Evolutionary conservation across 1,284 basidiomycete species (phyloP), one percentile per base, ranked within the genome.

Genomic region (Hymenochaete sp.): DNA sequence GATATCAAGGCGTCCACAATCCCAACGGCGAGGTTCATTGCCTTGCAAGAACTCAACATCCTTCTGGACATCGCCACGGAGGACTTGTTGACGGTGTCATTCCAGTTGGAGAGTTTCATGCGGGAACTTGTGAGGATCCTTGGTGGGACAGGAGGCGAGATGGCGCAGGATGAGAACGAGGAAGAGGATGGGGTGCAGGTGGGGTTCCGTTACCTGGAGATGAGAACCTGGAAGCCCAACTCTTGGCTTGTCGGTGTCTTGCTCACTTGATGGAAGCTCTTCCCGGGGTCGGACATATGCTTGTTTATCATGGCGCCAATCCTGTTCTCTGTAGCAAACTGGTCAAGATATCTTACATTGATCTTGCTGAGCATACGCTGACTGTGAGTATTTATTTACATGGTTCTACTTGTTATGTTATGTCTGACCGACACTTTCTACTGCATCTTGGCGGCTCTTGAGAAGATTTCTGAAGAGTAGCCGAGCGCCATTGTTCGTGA

Each of bases 231-330:
- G 91, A 95, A 65, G 85, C 87, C 19, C 91, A 93, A 65, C 79
- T 96, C 37, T 73, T 97, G 38, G 93, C 93, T 36, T 96, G 92
- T 63, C 75, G 93, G 50, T 97, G 93, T 62, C 72, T 97, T 45
- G 93, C 93, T 33, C 96, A 97, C 62, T 72, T 97, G 48, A 93
- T 97, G 89, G 93, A 97, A 64, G 93, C 92, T 8, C 71, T 97
- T 10, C 93, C 93, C 11, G 92, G 92, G 22, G 86, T 90, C 42
- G 89, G 91, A 8, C 91, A 95, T 59, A 93, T 88, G 26, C 83
- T 97, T 53, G 93, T 96, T 32, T 90, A 95, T 59, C 87, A 93
- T 57, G 93, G 92, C 14, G 93, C 92, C 13, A 93, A 97, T 47
- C 91, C 89, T 16, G 90, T 93, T 26, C 73, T 97, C 39, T 96